Base-by-base conservation (phyloP, 129 eudicot species). In the Pulicaria dysenterica region DNA sequence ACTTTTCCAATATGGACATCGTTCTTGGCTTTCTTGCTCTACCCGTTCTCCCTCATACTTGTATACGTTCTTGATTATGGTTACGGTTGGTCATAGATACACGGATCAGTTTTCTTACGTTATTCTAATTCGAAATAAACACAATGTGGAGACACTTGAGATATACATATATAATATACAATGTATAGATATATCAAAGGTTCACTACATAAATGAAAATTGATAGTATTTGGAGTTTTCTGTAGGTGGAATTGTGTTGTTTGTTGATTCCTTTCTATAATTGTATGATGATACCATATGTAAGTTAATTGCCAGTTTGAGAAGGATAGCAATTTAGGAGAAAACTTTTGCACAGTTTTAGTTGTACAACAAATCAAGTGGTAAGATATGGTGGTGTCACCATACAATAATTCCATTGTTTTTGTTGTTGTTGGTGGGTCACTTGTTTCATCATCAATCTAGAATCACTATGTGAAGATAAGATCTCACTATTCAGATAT, bases 1-100 rank as follows among this genome's bases (percentile, higher is more conserved):
- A 86, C 97, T 45, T 92, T 92, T 48, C 97, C 97, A 9, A 80
- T 92, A 10, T 92, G 96, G 97, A 92, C 97, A 44, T 66, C 94
- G 5, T 63, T 83, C 37, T 12, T 92, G 54, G 97, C 97, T 59
- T 92, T 89, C 82, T 8, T 63, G 12, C 86, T 92, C n/a, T 92
- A 89, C 74, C 97, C 97, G 0, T 73, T 89, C 70, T 89, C 97
- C 46, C 87, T 92, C 55, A 74, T 80, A 8, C 87, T 92, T 1
- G 97, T 92, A 2, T 92, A 92, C 60, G 89, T 92, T 67, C 97
- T 92, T 46, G 97, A 92, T 82, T 84, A 84, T 17, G 76, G 80
- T 11, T 92, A 82, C 48, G 97, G 91, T 24, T 92, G 97, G 96
- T 84, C 97, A 51, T 92, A 86, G 58, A 68, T 12, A 14, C 0